Evolutionary conservation across 2,329 filamentous ascomycete genomes (phyloP).

Genomic region (Aspergillus felis): DNA sequence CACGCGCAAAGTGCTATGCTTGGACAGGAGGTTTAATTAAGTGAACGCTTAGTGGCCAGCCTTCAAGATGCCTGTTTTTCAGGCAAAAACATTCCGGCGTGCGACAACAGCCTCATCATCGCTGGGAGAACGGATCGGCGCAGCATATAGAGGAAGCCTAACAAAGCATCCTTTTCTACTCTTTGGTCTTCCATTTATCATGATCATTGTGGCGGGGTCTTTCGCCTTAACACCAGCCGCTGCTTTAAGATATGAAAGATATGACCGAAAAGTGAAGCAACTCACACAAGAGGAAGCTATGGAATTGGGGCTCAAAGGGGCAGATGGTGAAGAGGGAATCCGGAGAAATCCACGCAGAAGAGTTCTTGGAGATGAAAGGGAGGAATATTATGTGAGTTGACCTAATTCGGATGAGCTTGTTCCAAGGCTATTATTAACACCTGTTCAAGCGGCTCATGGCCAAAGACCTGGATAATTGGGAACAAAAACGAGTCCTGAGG

Average conservation of each 20-base stretch:
- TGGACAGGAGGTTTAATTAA: neutral
- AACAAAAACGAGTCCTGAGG: slow-evolving; percentile 89
- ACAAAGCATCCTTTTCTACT: slow-evolving; percentile 80
- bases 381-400: slow-evolving; percentile 45
- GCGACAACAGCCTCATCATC: slow-evolving; percentile 46
- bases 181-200: slow-evolving; percentile 90
- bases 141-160: slow-evolving; percentile 71
- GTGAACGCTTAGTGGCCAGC: neutral
- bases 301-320: slow-evolving; percentile 64
- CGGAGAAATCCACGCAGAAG: slow-evolving; percentile 43
- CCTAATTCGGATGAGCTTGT: neutral
- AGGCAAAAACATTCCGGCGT: slow-evolving; percentile 66
- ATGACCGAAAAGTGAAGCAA: slow-evolving; percentile 85
- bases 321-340: slow-evolving; percentile 75
- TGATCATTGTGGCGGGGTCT: slow-evolving; percentile 83
- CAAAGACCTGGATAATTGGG: slow-evolving; percentile 93
- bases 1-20: neutral
- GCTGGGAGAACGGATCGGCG: slow-evolving; percentile 65
- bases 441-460: slow-evolving; percentile 65
- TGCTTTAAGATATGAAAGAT: slow-evolving; percentile 86
- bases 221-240: slow-evolving; percentile 94
- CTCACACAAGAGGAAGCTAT: slow-evolving; percentile 83
- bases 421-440: slow-evolving; percentile 11
- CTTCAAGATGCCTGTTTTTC: slow-evolving; percentile 58
- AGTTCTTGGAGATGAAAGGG: slow-evolving; percentile 39